Conservation (phyloP, 495 filamentous ascomycete genomes). For the Penicillium simplicissimum region DNA sequence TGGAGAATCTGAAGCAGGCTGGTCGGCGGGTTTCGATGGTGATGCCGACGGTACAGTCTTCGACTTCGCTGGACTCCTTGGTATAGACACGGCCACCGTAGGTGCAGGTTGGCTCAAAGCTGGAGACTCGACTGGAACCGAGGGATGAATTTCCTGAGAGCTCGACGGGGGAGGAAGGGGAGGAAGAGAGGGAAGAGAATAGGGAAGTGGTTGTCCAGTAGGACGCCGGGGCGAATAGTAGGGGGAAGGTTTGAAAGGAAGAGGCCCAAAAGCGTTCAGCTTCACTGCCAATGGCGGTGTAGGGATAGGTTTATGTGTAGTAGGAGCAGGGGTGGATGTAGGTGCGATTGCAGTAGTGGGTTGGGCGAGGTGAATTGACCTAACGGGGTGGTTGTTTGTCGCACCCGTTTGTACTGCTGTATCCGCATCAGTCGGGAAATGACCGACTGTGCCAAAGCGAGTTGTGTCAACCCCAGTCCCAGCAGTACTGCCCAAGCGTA, state of each 20-base stretch:
- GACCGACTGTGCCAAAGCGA: too few relatives aligned
- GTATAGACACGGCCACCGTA: not conserved
- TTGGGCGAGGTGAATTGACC: not conserved
- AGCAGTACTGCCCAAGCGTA: too few relatives aligned
- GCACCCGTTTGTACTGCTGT: not conserved
- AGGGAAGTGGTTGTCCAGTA: not conserved
- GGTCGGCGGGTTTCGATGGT: not conserved
- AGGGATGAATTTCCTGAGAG: not conserved
- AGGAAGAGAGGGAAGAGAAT: not conserved
- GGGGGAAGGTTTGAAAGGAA: slow-evolving; percentile 9
- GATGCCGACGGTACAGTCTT: not conserved
- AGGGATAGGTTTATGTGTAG: not conserved
- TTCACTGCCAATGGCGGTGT: slow-evolving; percentile 1
- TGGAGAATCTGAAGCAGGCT: not conserved
- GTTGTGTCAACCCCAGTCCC: too few relatives aligned
- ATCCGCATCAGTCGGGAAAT: not conserved
- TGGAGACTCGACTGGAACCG: not conserved
- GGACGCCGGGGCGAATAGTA: slow-evolving; percentile 5
- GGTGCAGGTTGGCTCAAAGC: not conserved
- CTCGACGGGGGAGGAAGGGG: not conserved
- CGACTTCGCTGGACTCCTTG: not conserved
- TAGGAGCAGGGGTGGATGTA: not conserved
- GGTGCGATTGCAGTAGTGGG: not conserved
- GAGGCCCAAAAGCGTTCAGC: slow-evolving; percentile 1
- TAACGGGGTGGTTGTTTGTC: not conserved